Percentiles rank a stretch among this genome's conserved stretches.
Evolutionary conservation across 2,329 filamentous ascomycete species (phyloP).

Genomic region (Lecanicillium sp.): DNA sequence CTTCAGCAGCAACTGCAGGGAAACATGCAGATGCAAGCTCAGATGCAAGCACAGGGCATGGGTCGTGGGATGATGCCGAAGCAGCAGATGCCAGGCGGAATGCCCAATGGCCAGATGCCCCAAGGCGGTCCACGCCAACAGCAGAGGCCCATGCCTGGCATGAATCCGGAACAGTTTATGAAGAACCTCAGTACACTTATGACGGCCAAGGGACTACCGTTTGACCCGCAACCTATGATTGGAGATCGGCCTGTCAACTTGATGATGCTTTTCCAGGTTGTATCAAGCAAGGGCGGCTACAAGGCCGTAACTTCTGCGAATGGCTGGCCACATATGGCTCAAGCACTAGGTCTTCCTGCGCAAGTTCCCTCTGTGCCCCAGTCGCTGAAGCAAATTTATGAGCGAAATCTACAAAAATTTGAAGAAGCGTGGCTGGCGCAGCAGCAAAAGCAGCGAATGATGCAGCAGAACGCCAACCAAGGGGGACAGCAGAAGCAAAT

Average conservation of each 20-base stretch:
- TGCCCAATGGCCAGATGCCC: slow-evolving; percentile 49
- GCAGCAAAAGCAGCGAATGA: slow-evolving; percentile 45
- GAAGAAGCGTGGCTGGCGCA: slow-evolving; percentile 59
- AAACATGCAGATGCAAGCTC: slow-evolving; percentile 40
- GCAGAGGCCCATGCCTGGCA: slow-evolving; percentile 30
- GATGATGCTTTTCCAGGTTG: slow-evolving; percentile 67
- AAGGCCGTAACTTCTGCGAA: slow-evolving; percentile 62
- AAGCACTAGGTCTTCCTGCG: slow-evolving; percentile 52
- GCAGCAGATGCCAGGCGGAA: slow-evolving; percentile 34
- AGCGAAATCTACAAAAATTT: slow-evolving; percentile 67
- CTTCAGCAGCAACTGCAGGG: slow-evolving; percentile 66
- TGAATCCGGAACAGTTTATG: slow-evolving; percentile 61
- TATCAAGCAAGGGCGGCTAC: slow-evolving; percentile 69
- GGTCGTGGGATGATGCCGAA: slow-evolving; percentile 45
- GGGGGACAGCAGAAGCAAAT: slow-evolving; percentile 24
- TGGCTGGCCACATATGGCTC: slow-evolving; percentile 66
- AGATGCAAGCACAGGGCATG: slow-evolving; percentile 40
- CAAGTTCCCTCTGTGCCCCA: slow-evolving; percentile 59
- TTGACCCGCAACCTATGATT: slow-evolving; percentile 68
- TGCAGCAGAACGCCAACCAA: slow-evolving; percentile 35
- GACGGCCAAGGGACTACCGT: slow-evolving; percentile 59
- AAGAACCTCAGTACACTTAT: slow-evolving; percentile 73
- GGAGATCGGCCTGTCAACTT: slow-evolving; percentile 68
- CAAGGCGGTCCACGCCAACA: slow-evolving; percentile 43
- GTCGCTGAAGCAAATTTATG: slow-evolving; percentile 66